A percentile compares a stretch with the other conserved stretches of the same genome.
These are phyloP conservation scores for Botryobasidium botryosum DNA, from an alignment of 768 basidiomycete species.

Conservation along the genomic window DNA sequence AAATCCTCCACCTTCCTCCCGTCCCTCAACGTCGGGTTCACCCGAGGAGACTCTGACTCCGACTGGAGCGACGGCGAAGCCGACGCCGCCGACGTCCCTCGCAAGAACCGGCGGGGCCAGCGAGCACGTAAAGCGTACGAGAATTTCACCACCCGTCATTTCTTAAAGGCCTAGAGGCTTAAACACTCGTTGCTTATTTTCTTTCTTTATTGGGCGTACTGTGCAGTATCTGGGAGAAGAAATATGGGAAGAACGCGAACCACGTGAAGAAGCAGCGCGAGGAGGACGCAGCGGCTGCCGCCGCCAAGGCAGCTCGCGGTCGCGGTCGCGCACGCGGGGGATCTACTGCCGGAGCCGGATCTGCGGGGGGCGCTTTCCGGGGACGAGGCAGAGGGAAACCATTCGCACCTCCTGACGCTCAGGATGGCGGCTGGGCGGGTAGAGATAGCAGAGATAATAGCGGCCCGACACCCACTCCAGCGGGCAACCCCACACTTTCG, in stretches of 20 bases:
- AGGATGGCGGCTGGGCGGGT: slow-evolving; percentile 3
- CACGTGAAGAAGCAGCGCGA: slow-evolving; percentile 55
- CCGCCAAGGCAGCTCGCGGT: background rate
- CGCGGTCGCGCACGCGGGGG: background rate
- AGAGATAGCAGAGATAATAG: background rate
- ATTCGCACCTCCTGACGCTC: background rate
- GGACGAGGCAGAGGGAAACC: slow-evolving; percentile 1
- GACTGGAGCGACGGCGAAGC: slow-evolving; percentile 56
- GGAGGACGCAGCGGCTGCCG: slow-evolving; percentile 4
- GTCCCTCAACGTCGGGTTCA: slow-evolving; percentile 72
- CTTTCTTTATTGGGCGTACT: background rate
- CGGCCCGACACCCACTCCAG: background rate
- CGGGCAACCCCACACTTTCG: slow-evolving; percentile 8
- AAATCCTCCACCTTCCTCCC: slow-evolving; percentile 62
- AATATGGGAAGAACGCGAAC: slow-evolving; percentile 79
- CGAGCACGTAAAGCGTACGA: slow-evolving; percentile 88
- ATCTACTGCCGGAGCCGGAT: background rate
- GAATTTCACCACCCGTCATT: background rate
- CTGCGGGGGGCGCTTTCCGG: slow-evolving; percentile 4
- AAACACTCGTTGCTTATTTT: background rate
- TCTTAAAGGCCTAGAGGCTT: background rate
- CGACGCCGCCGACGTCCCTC: slow-evolving; percentile 33
- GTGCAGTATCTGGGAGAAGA: slow-evolving; percentile 92
- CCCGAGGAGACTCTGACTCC: slow-evolving; percentile 59
- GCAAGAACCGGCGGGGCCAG: slow-evolving; percentile 87